phyloP scores from a whole-genome alignment of 192 early-diverging fungal species.

The Geosiphon pyriformis region DNA sequence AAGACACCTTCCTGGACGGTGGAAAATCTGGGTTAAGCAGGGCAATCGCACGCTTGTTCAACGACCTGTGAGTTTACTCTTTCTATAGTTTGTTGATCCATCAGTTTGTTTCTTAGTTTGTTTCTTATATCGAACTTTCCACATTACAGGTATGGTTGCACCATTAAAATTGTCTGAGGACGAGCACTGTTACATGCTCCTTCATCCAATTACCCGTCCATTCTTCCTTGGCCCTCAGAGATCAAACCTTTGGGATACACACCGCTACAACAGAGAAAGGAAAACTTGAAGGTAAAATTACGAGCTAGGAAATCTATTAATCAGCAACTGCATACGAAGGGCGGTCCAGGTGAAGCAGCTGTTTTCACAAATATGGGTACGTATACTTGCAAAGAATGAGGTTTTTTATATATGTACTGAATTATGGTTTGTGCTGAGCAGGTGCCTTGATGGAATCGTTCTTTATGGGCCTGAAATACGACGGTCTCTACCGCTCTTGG shows the following conservation, averaged over 20 bases:
- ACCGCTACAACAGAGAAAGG: constrained; percentile 14
- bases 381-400: neutral
- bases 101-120: constrained; percentile 13
- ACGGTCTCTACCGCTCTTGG: constrained; percentile 14
- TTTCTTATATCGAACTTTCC: too few relatives aligned
- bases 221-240: constrained; percentile 7
- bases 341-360: constrained; percentile 17
- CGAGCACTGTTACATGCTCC: constrained; percentile 25
- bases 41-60: constrained; percentile 19
- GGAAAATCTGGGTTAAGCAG: constrained; percentile 19
- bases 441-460: constrained; percentile 20
- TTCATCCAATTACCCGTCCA: constrained; percentile 26
- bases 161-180: constrained; percentile 30
- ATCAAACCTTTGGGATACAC: constrained; percentile 15
- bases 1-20: constrained; percentile 25
- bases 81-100: constrained; percentile 18
- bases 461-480: constrained; percentile 11
- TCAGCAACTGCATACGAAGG: constrained; percentile 17
- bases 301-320: constrained; percentile 18
- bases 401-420: constrained; percentile 4
- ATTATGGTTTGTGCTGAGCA: constrained; percentile 10
- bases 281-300: constrained; percentile 21
- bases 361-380: constrained; percentile 24
- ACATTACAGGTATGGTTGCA: constrained; percentile 27
- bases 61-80: constrained; percentile 25